Base-by-base conservation (phyloP, 2,329 filamentous ascomycete species). In the Acephala macrosclerotiorum region DNA sequence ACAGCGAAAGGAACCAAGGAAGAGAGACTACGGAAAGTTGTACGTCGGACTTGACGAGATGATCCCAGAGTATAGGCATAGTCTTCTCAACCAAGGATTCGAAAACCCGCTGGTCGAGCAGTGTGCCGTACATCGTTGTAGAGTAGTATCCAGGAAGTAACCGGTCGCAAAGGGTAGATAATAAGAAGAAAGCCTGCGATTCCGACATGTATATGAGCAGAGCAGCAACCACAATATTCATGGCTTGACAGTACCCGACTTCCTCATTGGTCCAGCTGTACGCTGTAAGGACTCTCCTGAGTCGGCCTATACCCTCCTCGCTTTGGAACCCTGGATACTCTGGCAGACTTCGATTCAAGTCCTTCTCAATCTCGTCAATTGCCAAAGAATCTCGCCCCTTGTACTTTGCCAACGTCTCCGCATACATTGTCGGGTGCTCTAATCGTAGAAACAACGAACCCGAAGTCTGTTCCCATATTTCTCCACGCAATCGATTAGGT, bases 191-290 rank as follows among this genome's bases (percentile, higher is more conserved):
- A 1, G 96, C 96, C 80, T 99, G 96, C 0, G 91, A 80, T 79
- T 99, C 96, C 9, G 94, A 98, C 89, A 97, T 97, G 82, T 98
- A 98, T 83, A 99, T 99, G 73, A 99, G 85, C 65, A 99, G 82
- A n/a, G 96, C 96, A 20, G 96, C 96, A 62, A 97, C 95, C 38
- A 99, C 96, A 72, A 99, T 99, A 79, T 99, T 99, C 96, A 99
- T 99, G 68, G 96, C 96, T 80, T 99, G 96, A 78, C 96, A 99
- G 79, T 99, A 99, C 71, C 96, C 96, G 63, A 99, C 94, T 71
- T 97, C 94, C 61, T 92, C 87, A 74, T 99, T 96, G 58, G 91
- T 92, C 96, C 96, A 99, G 80, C 94, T 97, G 81, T 99, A 99
- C 4, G 96, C 96, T 1, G 95, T 98, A 63, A 99, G 84, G 42